Percentiles rank a stretch among this genome's conserved stretches.
Evolutionary conservation across 352 stramenopile species (phyloP).

Genomic region (Phytophthora colocasiae): DNA sequence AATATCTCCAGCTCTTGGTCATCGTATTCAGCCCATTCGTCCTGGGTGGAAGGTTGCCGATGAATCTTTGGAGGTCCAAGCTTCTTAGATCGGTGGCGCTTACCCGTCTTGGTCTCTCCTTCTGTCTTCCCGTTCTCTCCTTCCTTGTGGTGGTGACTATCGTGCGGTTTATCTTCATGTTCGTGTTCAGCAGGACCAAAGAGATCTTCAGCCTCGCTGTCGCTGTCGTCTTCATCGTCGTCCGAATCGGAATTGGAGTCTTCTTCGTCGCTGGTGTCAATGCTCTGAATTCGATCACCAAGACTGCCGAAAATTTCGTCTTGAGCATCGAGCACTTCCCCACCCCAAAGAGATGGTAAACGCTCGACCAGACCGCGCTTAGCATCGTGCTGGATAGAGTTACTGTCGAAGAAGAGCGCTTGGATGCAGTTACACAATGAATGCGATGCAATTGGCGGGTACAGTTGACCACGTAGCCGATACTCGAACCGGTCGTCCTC

Average conservation of each 20-base stretch:
- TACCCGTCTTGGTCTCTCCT: constrained; percentile 20
- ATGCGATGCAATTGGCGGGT: constrained; percentile 74
- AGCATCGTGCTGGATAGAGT: constrained; percentile 82
- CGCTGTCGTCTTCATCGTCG: constrained; percentile 44
- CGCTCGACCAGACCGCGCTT: constrained; percentile 79
- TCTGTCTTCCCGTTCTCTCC: constrained; percentile 17
- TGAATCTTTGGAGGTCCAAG: constrained; percentile 14
- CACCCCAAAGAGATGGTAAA: constrained; percentile 76
- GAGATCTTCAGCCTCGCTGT: constrained; percentile 43
- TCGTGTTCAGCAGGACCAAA: constrained; percentile 29
- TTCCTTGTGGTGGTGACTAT: constrained; percentile 3
- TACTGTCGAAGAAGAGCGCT: constrained; percentile 81
- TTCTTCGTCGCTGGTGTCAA: constrained; percentile 62
- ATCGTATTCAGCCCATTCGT: constrained; percentile 72
- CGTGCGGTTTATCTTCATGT: constrained; percentile 1
- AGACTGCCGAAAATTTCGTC: constrained; percentile 67
- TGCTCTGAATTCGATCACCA: constrained; percentile 35
- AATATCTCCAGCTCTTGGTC: constrained; percentile 71
- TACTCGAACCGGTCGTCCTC: constrained; percentile 76
- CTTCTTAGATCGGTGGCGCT: constrained; percentile 17
- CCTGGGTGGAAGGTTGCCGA: constrained; percentile 48
- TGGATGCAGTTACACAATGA: constrained; percentile 75
- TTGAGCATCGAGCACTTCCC: constrained; percentile 64
- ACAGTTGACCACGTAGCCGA: constrained; percentile 67
- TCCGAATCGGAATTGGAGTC: constrained; percentile 51